These are phyloP conservation scores for Aegle marmelos DNA, from an alignment of 345 rosid genomes.

Conservation along the genomic window DNA sequence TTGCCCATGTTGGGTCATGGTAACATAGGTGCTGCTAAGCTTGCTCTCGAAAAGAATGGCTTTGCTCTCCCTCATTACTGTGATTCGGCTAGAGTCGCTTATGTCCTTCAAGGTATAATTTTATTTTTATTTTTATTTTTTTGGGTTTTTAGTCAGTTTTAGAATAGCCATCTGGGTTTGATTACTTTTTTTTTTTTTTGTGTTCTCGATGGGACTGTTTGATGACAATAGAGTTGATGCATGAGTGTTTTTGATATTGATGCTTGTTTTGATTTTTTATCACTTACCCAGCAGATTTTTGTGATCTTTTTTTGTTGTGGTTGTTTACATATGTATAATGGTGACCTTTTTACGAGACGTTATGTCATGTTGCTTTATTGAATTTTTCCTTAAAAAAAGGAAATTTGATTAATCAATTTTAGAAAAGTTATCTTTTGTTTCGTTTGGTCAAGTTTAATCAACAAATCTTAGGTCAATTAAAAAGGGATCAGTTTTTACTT, in stretches of 20 bases:
- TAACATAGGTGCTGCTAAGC: constrained; percentile 89
- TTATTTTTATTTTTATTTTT: background rate
- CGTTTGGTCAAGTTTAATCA: background rate
- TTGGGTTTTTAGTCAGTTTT: background rate
- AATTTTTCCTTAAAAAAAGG: background rate
- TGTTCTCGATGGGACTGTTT: background rate
- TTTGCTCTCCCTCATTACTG: constrained; percentile 84
- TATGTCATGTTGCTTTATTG: too few species aligned
- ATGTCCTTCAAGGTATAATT: constrained; percentile 73
- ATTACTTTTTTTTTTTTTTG: background rate
- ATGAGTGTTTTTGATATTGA: background rate
- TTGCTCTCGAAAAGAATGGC: constrained; percentile 76
- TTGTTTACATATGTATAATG: background rate
- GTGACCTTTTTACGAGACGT: background rate
- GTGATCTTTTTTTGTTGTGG: background rate
- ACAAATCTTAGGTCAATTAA: background rate
- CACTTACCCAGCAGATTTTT: background rate
- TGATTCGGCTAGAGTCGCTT: constrained; percentile 86
- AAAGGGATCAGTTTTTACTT: too few species aligned
- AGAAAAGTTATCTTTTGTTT: background rate
- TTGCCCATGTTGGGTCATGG: constrained; percentile 71
- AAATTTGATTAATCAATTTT: background rate
- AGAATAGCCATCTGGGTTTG: background rate
- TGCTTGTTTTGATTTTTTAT: background rate
- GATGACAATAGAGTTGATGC: background rate